A percentile compares a stretch with the other conserved stretches of the same genome.
These are phyloP conservation scores for Colletotrichum neosansevieriae DNA, from an alignment of 2,329 filamentous ascomycete species.

Conservation along the genomic window DNA sequence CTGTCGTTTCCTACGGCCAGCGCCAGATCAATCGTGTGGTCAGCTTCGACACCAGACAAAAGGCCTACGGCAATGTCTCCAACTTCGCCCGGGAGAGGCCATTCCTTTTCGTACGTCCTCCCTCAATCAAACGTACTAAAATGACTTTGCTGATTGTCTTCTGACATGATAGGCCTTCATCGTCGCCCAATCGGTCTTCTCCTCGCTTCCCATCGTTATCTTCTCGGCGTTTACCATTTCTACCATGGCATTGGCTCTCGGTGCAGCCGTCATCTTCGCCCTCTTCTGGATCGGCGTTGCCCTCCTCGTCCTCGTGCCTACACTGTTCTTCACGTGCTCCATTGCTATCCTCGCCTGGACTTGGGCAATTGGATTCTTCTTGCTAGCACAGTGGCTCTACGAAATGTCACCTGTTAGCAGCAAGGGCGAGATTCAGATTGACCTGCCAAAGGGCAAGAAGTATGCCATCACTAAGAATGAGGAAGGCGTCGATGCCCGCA, in stretches of 20 bases:
- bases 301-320: slow-evolving; percentile 75
- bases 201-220: slow-evolving; percentile 74
- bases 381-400: slow-evolving; percentile 62
- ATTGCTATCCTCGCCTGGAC: slow-evolving; percentile 74
- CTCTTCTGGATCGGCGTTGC: slow-evolving; percentile 77
- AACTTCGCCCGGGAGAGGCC: slow-evolving; percentile 74
- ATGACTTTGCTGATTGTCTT: background rate
- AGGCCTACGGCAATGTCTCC: slow-evolving; percentile 64
- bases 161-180: slow-evolving; percentile 70
- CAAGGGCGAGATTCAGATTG: slow-evolving; percentile 41
- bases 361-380: slow-evolving; percentile 73
- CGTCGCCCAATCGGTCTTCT: slow-evolving; percentile 72
- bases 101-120: slow-evolving; percentile 72
- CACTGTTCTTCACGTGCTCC: slow-evolving; percentile 73
- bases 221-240: slow-evolving; percentile 76
- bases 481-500: slow-evolving; percentile 40
- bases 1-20: slow-evolving; percentile 55
- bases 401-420: slow-evolving; percentile 46
- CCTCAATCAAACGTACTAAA: slow-evolving; percentile 1
- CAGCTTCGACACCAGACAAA: slow-evolving; percentile 70
- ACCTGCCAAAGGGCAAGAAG: slow-evolving; percentile 41
- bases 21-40: slow-evolving; percentile 64
- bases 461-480: slow-evolving; percentile 43
- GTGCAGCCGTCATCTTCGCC: slow-evolving; percentile 73
- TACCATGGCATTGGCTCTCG: slow-evolving; percentile 71